Conservation (phyloP, 148 eudicot genomes). For the Nepenthes gracilis region DNA sequence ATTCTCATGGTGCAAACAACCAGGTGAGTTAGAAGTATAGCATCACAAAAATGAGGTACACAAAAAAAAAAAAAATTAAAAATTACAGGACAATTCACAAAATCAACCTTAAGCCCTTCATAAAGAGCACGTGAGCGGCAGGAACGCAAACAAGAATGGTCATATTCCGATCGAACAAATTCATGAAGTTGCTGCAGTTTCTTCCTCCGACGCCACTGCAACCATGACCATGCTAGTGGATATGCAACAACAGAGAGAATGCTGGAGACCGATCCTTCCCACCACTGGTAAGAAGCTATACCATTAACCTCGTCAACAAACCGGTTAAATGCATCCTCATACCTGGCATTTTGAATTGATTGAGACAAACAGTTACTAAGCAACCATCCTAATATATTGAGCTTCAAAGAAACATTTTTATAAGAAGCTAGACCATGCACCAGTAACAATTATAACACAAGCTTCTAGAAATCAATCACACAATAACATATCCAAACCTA, state of each 20-base stretch:
- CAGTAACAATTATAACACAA: too few species aligned
- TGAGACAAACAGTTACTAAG: neutral
- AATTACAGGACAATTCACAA: neutral
- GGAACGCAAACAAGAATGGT: conserved; percentile 97
- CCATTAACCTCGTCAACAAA: conserved; percentile 90
- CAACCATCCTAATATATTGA: neutral
- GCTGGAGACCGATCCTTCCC: conserved; percentile 94
- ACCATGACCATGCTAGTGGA: conserved; percentile 98
- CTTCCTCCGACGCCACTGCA: conserved; percentile 83
- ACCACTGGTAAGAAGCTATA: conserved; percentile 90
- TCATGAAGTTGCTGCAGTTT: conserved; percentile 84
- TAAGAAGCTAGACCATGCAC: neutral
- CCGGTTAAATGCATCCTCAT: conserved; percentile 90
- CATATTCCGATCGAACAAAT: conserved; percentile 97
- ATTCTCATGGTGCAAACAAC: too few species aligned
- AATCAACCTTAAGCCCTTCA: conserved; percentile 89
- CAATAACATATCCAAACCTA: too few species aligned
- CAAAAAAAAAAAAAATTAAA: neutral
- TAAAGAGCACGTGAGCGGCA: conserved; percentile 99
- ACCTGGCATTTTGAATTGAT: conserved; percentile 27
- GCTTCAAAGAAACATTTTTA: neutral
- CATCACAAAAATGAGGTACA: too few species aligned
- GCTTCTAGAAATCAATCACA: too few species aligned
- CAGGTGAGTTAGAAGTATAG: too few species aligned
- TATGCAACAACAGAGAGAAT: conserved; percentile 61